Base-by-base conservation (phyloP, 148 eudicot genomes). In the Hydrangea macrophylla region DNA sequence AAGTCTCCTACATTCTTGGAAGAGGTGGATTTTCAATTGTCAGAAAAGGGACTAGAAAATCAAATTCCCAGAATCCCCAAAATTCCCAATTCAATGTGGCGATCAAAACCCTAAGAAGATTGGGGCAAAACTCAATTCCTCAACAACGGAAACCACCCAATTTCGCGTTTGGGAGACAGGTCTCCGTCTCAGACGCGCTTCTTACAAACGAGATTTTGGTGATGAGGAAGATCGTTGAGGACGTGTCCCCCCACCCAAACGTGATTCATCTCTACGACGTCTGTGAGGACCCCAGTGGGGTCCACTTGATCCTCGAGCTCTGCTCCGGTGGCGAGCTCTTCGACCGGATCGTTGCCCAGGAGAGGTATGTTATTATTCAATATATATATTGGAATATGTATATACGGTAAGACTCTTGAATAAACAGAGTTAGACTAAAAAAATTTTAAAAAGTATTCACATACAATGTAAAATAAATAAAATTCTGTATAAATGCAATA, bases 21-120 rank as follows among this genome's bases (percentile, higher is more conserved):
- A 61, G 78, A 68, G 87, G 87, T 40, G 87, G 87, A 32, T 83
- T 83, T 71, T 83, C 87, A 1, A 72, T 83, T 17, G 87, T 83
- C 0, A 53, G 87, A 26, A 72, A 55, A 78, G 87, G 87, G 13
- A 65, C 28, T 30, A 58, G 62, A 56, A 80, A 67, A 51, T 37
- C 74, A 2, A 67, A 27, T 11, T 11, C 24, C 35, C 71, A 28
- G 9, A 17, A 7, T 13, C 3, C 23, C 58, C 12, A 9, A 45
- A 31, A 17, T 18, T 7, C 18, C 37, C 36, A 62, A 20, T 7
- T 26, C 22, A 74, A 67, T 32, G 87, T 83, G 15, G 84, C 87
- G 54, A 75, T 83, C 60, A 83, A 83, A 61, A 83, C 87, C 7
- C 71, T 83, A 0, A 50, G 82, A 53, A 45, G 87, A 33, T 58